Evolutionary conservation across 164 flowering plant genomes (phyloP), one percentile per base, ranked within the genome.

Genomic region (Aristolochia californica): DNA sequence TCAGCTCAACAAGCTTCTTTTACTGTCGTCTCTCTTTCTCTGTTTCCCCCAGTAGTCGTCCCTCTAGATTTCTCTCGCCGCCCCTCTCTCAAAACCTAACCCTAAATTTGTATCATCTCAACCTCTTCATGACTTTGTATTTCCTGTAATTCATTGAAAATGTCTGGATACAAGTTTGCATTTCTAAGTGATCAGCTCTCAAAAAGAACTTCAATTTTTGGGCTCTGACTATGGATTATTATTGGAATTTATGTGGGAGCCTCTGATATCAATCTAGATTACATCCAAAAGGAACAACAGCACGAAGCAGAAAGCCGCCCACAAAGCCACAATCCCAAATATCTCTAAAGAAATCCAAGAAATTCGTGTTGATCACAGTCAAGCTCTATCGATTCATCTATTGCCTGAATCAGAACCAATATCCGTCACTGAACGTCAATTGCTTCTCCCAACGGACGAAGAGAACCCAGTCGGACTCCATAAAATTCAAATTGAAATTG

Each of bases 231-330:
- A 38, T 87, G 88, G 88, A 87, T 84, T 0, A 83, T 87, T 24
- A 62, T 87, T 13, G 91, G 91, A 7, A 72, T 87, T 20, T 80
- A 79, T 55, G 76, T 87, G 0, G 95, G 88, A 25, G 85, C 89
- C 8, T 69, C 76, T 83, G n/a, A 69, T 87, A 1, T 83, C 95
- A 17, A 80, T 87, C 45, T 87, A 81, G 80, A 68, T 84, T 24
- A 68, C 60, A 24, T 67, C 74, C 15, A 65, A 61, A 43, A 68
- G 61, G 40, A 68, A 65, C 61, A 59, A 25, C 66, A 57, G 43
- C 27, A 44, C 70, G 40, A 67, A 66, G 13, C 48, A 14, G 60
- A 61, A 59, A n/a, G 26, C 67, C 17, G 54, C 66, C 16, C 62
- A 62, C n/a, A 65, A 60, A 23, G 61, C 82, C 48, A 58, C 59